These are phyloP conservation scores for Calonectria honghensis DNA, from an alignment of 2,329 filamentous ascomycete species.

Conservation along the genomic window DNA sequence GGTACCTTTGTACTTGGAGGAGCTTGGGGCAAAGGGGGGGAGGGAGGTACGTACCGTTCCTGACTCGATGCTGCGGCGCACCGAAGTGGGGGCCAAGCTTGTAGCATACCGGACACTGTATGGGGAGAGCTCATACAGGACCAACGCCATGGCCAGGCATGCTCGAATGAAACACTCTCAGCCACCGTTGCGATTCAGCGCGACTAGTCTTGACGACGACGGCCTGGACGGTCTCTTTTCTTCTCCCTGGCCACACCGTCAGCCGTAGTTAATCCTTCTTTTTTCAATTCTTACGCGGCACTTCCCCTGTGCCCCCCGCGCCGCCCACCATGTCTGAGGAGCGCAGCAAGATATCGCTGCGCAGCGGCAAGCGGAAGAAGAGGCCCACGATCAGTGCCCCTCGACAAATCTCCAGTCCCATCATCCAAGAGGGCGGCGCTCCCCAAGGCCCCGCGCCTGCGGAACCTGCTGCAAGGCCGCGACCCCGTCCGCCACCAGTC, in stretches of 20 bases:
- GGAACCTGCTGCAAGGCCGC: constrained; percentile 62
- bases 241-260: constrained; percentile 3
- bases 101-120: constrained; percentile 46
- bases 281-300: constrained; percentile 6
- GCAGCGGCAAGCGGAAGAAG: constrained; percentile 77
- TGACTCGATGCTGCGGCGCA: constrained; percentile 42
- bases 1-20: constrained; percentile 29
- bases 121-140: constrained; percentile 36
- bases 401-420: constrained; percentile 77
- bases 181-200: constrained; percentile 23
- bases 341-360: constrained; percentile 77
- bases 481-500: constrained; percentile 68
- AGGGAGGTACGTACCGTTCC: constrained; percentile 50
- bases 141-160: constrained; percentile 43
- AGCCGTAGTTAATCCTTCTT: constrained; percentile 5
- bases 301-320: constrained; percentile 9
- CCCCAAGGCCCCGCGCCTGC: constrained; percentile 51
- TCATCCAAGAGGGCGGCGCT: constrained; percentile 70
- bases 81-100: constrained; percentile 35
- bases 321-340: constrained; percentile 75
- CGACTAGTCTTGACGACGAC: constrained; percentile 30
- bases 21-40: constrained; percentile 42
- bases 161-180: constrained; percentile 40
- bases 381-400: constrained; percentile 79
- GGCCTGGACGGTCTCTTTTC: constrained; percentile 26